These are phyloP conservation scores for Penicillium sp. DNA, from an alignment of 2,329 filamentous ascomycete genomes.

Conservation along the genomic window DNA sequence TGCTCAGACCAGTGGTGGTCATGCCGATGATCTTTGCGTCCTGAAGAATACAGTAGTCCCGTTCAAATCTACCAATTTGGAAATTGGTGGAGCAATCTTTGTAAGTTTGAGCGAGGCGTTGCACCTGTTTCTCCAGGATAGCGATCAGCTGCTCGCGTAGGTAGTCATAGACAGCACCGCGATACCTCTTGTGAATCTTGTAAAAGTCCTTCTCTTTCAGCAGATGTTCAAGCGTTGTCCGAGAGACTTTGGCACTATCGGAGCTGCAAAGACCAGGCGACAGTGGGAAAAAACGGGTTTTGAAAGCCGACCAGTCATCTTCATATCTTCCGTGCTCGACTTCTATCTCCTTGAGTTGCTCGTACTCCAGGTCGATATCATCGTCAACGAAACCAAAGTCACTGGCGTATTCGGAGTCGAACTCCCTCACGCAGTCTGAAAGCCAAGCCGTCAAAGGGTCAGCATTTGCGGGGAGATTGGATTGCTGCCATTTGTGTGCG, in stretches of 20 bases:
- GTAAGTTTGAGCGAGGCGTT: slow-evolving; percentile 51
- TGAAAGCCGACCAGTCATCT: slow-evolving; percentile 54
- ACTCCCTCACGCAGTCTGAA: slow-evolving; percentile 49
- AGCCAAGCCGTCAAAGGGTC: slow-evolving; percentile 57
- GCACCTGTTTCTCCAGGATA: slow-evolving; percentile 48
- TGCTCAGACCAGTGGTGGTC: slow-evolving; percentile 78
- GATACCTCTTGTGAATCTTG: slow-evolving; percentile 53
- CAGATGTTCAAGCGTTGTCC: slow-evolving; percentile 37
- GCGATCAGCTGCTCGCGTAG: slow-evolving; percentile 58
- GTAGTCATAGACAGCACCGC: slow-evolving; percentile 65
- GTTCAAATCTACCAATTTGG: slow-evolving; percentile 58
- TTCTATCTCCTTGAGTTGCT: slow-evolving; percentile 60
- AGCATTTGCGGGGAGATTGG: neutral
- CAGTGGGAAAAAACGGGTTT: slow-evolving; percentile 46
- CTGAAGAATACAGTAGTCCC: slow-evolving; percentile 59
- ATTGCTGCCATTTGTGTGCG: slow-evolving; percentile 43
- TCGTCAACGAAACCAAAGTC: slow-evolving; percentile 56
- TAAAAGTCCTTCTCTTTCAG: slow-evolving; percentile 56
- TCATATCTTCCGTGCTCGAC: slow-evolving; percentile 55
- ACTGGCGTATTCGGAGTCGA: slow-evolving; percentile 43
- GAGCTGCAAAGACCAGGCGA: slow-evolving; percentile 40
- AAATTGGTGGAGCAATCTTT: slow-evolving; percentile 50
- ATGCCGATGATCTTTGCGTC: slow-evolving; percentile 60
- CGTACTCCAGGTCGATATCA: slow-evolving; percentile 60
- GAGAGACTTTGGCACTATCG: slow-evolving; percentile 9